These are phyloP conservation scores for Fusarium miscanthi DNA, from an alignment of 2,329 filamentous ascomycete species.

Conservation along the genomic window DNA sequence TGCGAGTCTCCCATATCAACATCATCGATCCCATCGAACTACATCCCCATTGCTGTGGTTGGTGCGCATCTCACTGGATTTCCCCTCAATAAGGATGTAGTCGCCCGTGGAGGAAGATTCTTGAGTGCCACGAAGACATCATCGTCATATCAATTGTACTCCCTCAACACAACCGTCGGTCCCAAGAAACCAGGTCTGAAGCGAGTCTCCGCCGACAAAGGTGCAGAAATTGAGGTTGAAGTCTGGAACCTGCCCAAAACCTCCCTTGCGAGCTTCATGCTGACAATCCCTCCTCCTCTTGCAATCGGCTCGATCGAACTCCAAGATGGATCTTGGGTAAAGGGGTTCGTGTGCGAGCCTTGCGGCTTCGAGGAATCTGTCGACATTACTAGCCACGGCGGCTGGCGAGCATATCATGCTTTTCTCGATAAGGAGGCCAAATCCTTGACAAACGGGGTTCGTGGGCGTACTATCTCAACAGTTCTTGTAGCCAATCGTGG, in stretches of 20 bases:
- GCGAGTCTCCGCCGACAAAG: conserved; percentile 39
- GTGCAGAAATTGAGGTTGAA: conserved; percentile 49
- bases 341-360: conserved; percentile 53
- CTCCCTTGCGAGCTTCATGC: conserved; percentile 48
- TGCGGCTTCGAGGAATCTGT: conserved; percentile 45
- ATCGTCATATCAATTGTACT: conserved; percentile 46
- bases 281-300: conserved; percentile 49
- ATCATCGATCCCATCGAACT: background rate
- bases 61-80: conserved; percentile 52
- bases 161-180: conserved; percentile 32
- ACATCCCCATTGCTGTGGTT: conserved; percentile 48
- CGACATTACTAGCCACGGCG: conserved; percentile 49
- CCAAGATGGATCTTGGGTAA: conserved; percentile 48
- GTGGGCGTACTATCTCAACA: conserved; percentile 32
- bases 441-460: background rate
- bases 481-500: conserved; percentile 78
- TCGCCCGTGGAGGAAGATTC: conserved; percentile 46
- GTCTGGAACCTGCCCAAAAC: conserved; percentile 50
- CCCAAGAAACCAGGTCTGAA: conserved; percentile 49
- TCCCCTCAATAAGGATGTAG: conserved; percentile 50
- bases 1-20: background rate
- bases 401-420: conserved; percentile 48
- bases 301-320: conserved; percentile 52
- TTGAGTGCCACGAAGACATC: conserved; percentile 45
- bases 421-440: background rate